phyloP scores from a whole-genome alignment of 2,329 filamentous ascomycete species.

The Daldinia sp. region DNA sequence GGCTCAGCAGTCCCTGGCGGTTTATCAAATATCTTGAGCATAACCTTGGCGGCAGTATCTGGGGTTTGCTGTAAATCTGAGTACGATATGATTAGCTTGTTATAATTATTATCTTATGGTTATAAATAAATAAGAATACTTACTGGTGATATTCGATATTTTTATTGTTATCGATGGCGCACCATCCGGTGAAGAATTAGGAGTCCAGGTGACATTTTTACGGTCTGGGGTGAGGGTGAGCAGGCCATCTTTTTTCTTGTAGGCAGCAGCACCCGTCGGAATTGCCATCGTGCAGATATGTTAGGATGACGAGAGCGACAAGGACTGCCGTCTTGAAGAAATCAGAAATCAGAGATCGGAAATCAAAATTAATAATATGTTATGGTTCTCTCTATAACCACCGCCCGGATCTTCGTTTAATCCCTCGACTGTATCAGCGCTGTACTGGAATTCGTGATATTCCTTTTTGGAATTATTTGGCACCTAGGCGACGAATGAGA shows the following conservation, averaged over 20 bases:
- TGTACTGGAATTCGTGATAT: neutral
- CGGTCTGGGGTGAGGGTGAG: slow-evolving; percentile 78
- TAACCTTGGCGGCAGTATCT: slow-evolving; percentile 85
- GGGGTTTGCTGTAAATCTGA: slow-evolving; percentile 94
- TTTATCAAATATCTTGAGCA: slow-evolving; percentile 90
- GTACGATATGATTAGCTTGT: slow-evolving; percentile 11
- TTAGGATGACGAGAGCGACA: neutral
- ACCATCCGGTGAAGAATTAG: slow-evolving; percentile 66
- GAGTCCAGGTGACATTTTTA: slow-evolving; percentile 82
- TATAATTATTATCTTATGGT: neutral
- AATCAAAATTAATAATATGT: neutral
- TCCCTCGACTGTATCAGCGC: neutral
- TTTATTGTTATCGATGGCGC: slow-evolving; percentile 73
- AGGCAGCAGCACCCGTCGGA: slow-evolving; percentile 73
- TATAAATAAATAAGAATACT: too few species aligned
- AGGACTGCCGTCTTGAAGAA: neutral
- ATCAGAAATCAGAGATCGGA: neutral
- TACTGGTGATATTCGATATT: slow-evolving; percentile 84
- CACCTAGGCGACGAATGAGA: neutral
- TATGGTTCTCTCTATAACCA: neutral
- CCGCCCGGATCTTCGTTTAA: too few species aligned
- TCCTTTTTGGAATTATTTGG: neutral
- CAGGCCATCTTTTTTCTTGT: slow-evolving; percentile 96
- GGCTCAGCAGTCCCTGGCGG: slow-evolving; percentile 65
- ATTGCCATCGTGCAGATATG: slow-evolving; percentile 58